Base-by-base conservation (phyloP, 257 asterid genomes). In the Petunia axillaris region DNA sequence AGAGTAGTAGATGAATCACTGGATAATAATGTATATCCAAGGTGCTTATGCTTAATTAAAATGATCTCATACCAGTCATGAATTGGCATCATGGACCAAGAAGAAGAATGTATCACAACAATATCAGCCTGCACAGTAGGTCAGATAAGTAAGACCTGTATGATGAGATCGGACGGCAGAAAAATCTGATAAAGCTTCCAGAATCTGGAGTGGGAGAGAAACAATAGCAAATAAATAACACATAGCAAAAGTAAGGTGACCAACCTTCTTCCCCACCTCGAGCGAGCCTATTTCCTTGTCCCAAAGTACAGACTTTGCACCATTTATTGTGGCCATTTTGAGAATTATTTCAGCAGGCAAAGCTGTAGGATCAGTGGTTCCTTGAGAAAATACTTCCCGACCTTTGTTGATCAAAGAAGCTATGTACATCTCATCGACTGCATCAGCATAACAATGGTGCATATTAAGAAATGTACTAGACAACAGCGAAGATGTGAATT, bases 371-470 rank as follows among this genome's bases (percentile, higher is more conserved):
- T 91, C 92, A 11, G 95, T 86, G 70, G 88, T 82, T 82, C 93
- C 95, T 62, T 75, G 86, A 36, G 81, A 4, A 36, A 89, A 88
- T 70, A 87, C 98, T 84, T 89, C 93, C 57, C 94, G 89, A 25
- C 98, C 97, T 90, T 90, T 93, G 85, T 91, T 93, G 85, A 93
- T 89, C 75, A 93, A 86, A 80, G 97, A 93, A 54, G 98, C 97
- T 58, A 93, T 88, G 89, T 93, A 93, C 98, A 93, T 93, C 86
- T 93, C 97, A 82, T 93, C 98, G 83, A 93, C 97, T 93, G 81
- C 85, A 83, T 44, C 64, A 41, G n/a, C 64, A 43, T 14, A 1
- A 36, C 35, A 70, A 6, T 0, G 37, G 75, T 39, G 53, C 53
- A 58, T 63, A 68, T 15, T 43, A 55, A 62, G 44, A 66, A 66